These are phyloP conservation scores for Omphalotus olearius DNA, from an alignment of 1,284 basidiomycete species.

Conservation along the genomic window DNA sequence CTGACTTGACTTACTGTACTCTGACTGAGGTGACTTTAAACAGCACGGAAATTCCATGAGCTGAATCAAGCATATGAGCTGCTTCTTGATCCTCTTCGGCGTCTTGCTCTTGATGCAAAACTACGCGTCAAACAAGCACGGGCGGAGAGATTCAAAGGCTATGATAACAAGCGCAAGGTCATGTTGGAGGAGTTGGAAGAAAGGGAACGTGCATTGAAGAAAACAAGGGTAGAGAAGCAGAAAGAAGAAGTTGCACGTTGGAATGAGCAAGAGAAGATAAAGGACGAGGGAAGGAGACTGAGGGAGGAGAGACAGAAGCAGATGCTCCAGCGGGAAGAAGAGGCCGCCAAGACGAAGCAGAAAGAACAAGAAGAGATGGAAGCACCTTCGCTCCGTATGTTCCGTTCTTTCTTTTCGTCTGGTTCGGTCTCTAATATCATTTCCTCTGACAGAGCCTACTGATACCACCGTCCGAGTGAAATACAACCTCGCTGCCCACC, in stretches of 20 bases:
- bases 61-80: conserved; percentile 85
- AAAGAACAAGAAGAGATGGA: conserved; percentile 32
- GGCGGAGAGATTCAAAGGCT: conserved; percentile 69
- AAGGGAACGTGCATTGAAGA: conserved; percentile 78
- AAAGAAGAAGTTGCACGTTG: conserved; percentile 51
- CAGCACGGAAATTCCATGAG: conserved; percentile 82
- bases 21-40: conserved; percentile 3
- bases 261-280: conserved; percentile 71
- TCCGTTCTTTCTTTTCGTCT: conserved; percentile 1
- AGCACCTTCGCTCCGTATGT: conserved; percentile 53
- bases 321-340: conserved; percentile 38
- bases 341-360: conserved; percentile 35
- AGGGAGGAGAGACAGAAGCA: conserved; percentile 64
- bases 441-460: conserved; percentile 40
- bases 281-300: conserved; percentile 71
- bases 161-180: conserved; percentile 75
- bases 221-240: conserved; percentile 58
- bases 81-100: conserved; percentile 77
- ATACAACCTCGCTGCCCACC: conserved; percentile 54
- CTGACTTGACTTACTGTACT: neutral
- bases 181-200: conserved; percentile 84
- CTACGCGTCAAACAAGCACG: conserved; percentile 69
- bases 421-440: conserved; percentile 17
- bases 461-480: conserved; percentile 75
- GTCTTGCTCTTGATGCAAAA: conserved; percentile 81